phyloP scores from a whole-genome alignment of 2,329 filamentous ascomycete species.

The Beauveria sp. region DNA sequence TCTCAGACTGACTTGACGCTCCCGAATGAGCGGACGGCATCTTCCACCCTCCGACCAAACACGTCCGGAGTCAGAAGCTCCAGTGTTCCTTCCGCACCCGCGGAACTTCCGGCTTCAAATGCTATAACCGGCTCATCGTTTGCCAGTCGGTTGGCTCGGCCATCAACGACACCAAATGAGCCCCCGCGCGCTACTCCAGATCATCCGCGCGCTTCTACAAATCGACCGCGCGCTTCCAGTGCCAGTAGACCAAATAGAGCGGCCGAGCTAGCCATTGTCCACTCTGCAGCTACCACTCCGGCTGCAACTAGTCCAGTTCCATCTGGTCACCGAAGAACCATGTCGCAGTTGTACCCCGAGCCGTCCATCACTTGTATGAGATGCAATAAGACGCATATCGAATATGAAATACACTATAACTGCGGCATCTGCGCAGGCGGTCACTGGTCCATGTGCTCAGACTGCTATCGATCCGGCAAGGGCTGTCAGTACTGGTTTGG shows the following conservation, averaged over 20 bases:
- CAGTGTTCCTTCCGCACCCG: slow-evolving; percentile 24
- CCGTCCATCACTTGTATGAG: slow-evolving; percentile 66
- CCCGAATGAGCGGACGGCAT: slow-evolving; percentile 33
- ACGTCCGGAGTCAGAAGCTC: slow-evolving; percentile 36
- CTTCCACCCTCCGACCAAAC: slow-evolving; percentile 29
- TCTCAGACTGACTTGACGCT: slow-evolving; percentile 58
- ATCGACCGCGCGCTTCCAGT: slow-evolving; percentile 13
- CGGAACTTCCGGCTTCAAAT: slow-evolving; percentile 12
- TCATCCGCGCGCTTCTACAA: slow-evolving; percentile 13
- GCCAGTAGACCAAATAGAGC: slow-evolving; percentile 23
- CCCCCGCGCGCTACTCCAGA: slow-evolving; percentile 4
- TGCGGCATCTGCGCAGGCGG: slow-evolving; percentile 65
- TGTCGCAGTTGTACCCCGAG: slow-evolving; percentile 53
- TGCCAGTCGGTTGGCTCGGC: slow-evolving; percentile 6
- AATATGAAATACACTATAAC: slow-evolving; percentile 81
- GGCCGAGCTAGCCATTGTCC: slow-evolving; percentile 33
- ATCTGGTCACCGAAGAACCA: slow-evolving; percentile 30
- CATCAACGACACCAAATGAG: background rate
- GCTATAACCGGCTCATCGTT: slow-evolving; percentile 3
- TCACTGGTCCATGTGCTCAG: slow-evolving; percentile 69
- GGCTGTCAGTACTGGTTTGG: slow-evolving; percentile 87
- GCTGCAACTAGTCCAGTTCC: slow-evolving; percentile 23
- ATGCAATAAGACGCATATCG: slow-evolving; percentile 65
- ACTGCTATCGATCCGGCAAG: slow-evolving; percentile 68
- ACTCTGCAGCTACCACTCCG: slow-evolving; percentile 26